Evolutionary conservation across 352 stramenopile genomes (phyloP).

Genomic region (Phytophthora palmivora): DNA sequence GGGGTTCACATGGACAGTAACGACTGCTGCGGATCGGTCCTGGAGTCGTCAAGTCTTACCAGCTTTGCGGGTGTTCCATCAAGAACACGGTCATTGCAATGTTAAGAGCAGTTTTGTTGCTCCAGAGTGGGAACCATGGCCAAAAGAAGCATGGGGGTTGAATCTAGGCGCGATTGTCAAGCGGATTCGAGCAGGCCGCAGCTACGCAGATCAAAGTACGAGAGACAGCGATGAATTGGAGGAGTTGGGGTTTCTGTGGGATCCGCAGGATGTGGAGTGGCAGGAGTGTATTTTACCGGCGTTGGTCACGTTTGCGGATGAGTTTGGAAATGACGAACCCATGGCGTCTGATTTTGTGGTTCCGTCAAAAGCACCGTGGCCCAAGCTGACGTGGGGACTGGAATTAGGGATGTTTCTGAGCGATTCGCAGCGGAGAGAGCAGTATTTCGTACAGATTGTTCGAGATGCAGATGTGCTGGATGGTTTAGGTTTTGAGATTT

Average conservation of each 20-base stretch:
- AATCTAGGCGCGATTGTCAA: slow-evolving; percentile 37
- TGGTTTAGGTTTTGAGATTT: slow-evolving; percentile 31
- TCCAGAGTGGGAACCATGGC: slow-evolving; percentile 28
- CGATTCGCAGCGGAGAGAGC: slow-evolving; percentile 29
- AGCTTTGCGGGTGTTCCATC: slow-evolving; percentile 24
- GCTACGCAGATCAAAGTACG: slow-evolving; percentile 21
- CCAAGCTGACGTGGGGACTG: slow-evolving; percentile 36
- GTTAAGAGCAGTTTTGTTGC: slow-evolving; percentile 27
- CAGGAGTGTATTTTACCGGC: slow-evolving; percentile 38
- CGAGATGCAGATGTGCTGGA: slow-evolving; percentile 23
- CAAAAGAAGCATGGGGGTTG: slow-evolving; percentile 21
- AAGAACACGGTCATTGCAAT: slow-evolving; percentile 31
- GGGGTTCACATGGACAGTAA: slow-evolving; percentile 31
- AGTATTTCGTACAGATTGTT: slow-evolving; percentile 39
- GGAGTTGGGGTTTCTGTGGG: slow-evolving; percentile 30
- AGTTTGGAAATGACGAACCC: slow-evolving; percentile 21
- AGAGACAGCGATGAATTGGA: slow-evolving; percentile 17
- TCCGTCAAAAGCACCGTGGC: slow-evolving; percentile 24
- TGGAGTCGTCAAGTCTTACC: slow-evolving; percentile 38
- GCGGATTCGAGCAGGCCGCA: slow-evolving; percentile 22
- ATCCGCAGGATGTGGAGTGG: slow-evolving; percentile 32
- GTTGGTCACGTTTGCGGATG: slow-evolving; percentile 36
- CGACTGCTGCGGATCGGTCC: slow-evolving; percentile 24
- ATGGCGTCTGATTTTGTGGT: slow-evolving; percentile 32
- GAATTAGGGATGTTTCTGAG: slow-evolving; percentile 29